These are phyloP conservation scores for Cordyceps fumosorosea DNA, from an alignment of 2,329 filamentous ascomycete species.

Conservation along the genomic window DNA sequence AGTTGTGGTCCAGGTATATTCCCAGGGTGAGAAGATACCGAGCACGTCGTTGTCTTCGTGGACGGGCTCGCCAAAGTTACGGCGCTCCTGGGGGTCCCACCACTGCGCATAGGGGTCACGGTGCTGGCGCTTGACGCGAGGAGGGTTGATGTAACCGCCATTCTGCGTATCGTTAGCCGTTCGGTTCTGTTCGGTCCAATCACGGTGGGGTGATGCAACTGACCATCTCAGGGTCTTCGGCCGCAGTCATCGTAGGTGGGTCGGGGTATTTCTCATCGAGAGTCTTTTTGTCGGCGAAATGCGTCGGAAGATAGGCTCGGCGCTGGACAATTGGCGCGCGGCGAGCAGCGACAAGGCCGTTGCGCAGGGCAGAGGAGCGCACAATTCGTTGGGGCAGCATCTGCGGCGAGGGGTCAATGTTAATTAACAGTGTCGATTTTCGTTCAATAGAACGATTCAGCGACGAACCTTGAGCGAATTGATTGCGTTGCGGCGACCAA, in stretches of 20 bases:
- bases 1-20: slow-evolving; percentile 76
- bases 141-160: slow-evolving; percentile 76
- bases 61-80: slow-evolving; percentile 93
- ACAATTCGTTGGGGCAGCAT: slow-evolving; percentile 57
- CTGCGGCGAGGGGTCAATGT: slow-evolving; percentile 28
- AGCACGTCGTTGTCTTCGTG: slow-evolving; percentile 95
- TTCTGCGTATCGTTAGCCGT: slow-evolving; percentile 48
- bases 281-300: slow-evolving; percentile 38
- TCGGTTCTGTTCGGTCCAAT: not conserved
- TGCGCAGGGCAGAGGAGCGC: slow-evolving; percentile 40
- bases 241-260: slow-evolving; percentile 42
- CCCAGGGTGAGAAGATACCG: slow-evolving; percentile 80
- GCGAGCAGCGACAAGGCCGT: slow-evolving; percentile 38
- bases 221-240: slow-evolving; percentile 62
- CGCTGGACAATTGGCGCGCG: slow-evolving; percentile 49
- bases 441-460: not conserved
- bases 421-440: slow-evolving; percentile 11
- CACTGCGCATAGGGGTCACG: slow-evolving; percentile 89
- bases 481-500: slow-evolving; percentile 27
- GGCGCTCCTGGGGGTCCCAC: slow-evolving; percentile 96
- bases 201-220: slow-evolving; percentile 23
- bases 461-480: slow-evolving; percentile 27
- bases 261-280: slow-evolving; percentile 49
- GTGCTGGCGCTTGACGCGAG: slow-evolving; percentile 76
- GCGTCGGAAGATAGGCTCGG: slow-evolving; percentile 49